Percentiles rank a stretch among this genome's conserved stretches.
Conservation (phyloP, 2,329 filamentous ascomycete species). For the Epichloe gansuensis region DNA sequence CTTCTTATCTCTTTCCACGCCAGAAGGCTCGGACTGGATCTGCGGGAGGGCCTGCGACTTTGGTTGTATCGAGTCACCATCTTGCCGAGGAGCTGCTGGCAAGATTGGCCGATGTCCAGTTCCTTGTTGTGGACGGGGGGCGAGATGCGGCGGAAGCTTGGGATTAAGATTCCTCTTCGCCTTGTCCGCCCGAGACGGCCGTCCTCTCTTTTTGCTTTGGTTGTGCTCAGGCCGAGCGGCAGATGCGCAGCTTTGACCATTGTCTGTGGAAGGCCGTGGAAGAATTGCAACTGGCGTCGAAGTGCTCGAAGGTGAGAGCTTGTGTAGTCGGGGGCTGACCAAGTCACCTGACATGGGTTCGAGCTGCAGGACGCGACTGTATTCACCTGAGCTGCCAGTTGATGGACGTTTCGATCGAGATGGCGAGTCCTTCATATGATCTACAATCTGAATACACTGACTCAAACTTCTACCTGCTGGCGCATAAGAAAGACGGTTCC, state of each 20-base stretch:
- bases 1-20: slow-evolving; percentile 1
- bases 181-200: slow-evolving; percentile 32
- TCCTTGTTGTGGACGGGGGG: slow-evolving; percentile 15
- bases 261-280: slow-evolving; percentile 12
- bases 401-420: slow-evolving; percentile 22
- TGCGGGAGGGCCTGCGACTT: neutral
- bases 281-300: slow-evolving; percentile 9
- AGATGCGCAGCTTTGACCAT: neutral
- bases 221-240: neutral
- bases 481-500: neutral
- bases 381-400: slow-evolving; percentile 20
- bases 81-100: slow-evolving; percentile 5
- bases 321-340: neutral
- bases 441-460: slow-evolving; percentile 30
- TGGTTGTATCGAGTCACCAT: neutral
- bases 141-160: slow-evolving; percentile 20
- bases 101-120: slow-evolving; percentile 7
- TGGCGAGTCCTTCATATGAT: slow-evolving; percentile 23
- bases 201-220: slow-evolving; percentile 29
- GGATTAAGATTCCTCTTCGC: slow-evolving; percentile 19
- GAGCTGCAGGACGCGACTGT: slow-evolving; percentile 7
- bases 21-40: neutral
- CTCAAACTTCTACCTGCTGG: slow-evolving; percentile 32
- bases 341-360: neutral
- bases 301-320: slow-evolving; percentile 1